Evolutionary conservation across 2,329 filamentous ascomycete genomes (phyloP), one percentile per base, ranked within the genome.

Genomic region (Fusarium sp.): DNA sequence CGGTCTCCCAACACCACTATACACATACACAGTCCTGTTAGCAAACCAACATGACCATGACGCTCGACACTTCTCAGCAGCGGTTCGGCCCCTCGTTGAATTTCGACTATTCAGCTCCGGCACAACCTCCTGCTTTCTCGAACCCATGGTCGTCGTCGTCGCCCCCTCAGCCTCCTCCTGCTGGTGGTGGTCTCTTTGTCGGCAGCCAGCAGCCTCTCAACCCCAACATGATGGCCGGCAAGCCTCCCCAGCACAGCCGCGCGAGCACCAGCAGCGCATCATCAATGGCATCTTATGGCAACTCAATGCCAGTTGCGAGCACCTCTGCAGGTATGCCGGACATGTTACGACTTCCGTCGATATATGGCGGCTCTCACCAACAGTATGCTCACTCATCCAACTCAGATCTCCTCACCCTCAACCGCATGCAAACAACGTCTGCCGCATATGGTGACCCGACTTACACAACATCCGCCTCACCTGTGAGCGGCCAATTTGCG

Each of bases 61-160:
- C 95, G 84, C 91, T 98, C 87, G 95, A 98, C 86, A 91, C 91
- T 80, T 94, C 95, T 84, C 95, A 96, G 86, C 94, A 91, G 87
- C 90, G 91, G 83, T 94, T 93, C 86, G 94, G 90, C 81, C 90
- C 88, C 81, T 85, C 89, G 82, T 85, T 97, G 86, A 91, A 90
- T 84, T 97, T 96, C 87, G 94, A 96, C 83, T 95, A 94, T 84
- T 84, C 86, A 69, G 82, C 84, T 38, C 81, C 82, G 76, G 72
- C 70, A 82, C 87, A 79, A 82, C 88, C 86, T 81, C 88, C 85
- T 91, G 93, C 97, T 75, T 98, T 98, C 86, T 95, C 93, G 80
- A 97, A 98, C 83, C 95, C 95, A 47, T 98, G 95, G 95, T 89
- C 94, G 66, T 88, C 88, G 56, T 83, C 87, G 12, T 82, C 87